A percentile compares a stretch with the other conserved stretches of the same genome.
Evolutionary conservation across 2,329 filamentous ascomycete genomes (phyloP).

Genomic region (Cladosporium sphaerospermum): DNA sequence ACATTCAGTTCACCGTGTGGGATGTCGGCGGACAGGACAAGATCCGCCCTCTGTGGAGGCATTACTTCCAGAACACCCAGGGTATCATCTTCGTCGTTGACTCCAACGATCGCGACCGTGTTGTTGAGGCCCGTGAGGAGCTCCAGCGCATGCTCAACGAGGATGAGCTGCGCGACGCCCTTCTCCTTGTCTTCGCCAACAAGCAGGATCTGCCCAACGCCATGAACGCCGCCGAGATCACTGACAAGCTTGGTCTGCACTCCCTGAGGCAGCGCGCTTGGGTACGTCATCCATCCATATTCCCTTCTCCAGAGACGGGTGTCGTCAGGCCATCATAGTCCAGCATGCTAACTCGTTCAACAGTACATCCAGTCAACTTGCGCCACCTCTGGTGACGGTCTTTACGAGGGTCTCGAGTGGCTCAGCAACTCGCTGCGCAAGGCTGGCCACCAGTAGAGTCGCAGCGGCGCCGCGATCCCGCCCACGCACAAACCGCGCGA

Average conservation of each 20-base stretch:
- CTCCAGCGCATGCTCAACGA: slow-evolving; percentile 97
- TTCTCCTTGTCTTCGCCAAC: slow-evolving; percentile 94
- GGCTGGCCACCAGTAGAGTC: slow-evolving; percentile 43
- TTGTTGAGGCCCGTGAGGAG: slow-evolving; percentile 89
- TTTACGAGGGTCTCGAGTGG: slow-evolving; percentile 90
- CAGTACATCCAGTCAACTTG: slow-evolving; percentile 99
- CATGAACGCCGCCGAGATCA: slow-evolving; percentile 99
- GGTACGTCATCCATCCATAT: slow-evolving; percentile 56
- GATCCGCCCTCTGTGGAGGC: slow-evolving; percentile 93
- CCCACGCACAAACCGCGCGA: slow-evolving; percentile 7
- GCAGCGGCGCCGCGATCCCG: slow-evolving; percentile 1
- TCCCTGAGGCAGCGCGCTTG: slow-evolving; percentile 96
- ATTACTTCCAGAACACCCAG: slow-evolving; percentile 95
- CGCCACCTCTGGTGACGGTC: slow-evolving; percentile 97
- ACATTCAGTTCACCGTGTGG: slow-evolving; percentile 99
- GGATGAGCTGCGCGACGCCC: slow-evolving; percentile 92
- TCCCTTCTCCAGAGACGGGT: neutral
- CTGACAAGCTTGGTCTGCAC: slow-evolving; percentile 99
- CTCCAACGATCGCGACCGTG: slow-evolving; percentile 82
- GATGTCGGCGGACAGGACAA: slow-evolving; percentile 99
- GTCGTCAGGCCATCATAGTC: neutral
- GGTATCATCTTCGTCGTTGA: slow-evolving; percentile 98
- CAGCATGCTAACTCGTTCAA: slow-evolving; percentile 7
- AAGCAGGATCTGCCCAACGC: slow-evolving; percentile 97
- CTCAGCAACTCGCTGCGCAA: slow-evolving; percentile 51